phyloP scores from a whole-genome alignment of 352 stramenopile genomes.

The Phytophthora pistaciae region DNA sequence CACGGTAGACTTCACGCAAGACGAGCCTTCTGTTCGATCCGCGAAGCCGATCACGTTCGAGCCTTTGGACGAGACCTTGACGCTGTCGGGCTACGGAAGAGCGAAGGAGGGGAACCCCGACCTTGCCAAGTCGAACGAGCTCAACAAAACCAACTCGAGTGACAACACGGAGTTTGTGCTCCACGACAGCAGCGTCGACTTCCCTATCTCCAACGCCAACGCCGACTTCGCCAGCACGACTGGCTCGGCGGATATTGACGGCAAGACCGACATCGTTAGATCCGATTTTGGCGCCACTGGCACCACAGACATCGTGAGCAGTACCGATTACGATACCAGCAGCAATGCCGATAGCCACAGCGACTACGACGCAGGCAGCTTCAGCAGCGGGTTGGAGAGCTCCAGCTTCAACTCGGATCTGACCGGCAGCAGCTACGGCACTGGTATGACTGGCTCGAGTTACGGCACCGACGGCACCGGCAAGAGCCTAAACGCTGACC shows the following conservation, averaged over 20 bases:
- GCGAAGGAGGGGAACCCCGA: conserved; percentile 8
- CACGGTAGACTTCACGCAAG: conserved; percentile 64
- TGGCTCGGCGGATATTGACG: conserved; percentile 44
- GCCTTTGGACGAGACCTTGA: conserved; percentile 48
- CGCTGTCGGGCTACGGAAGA: conserved; percentile 37
- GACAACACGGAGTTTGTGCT: conserved; percentile 42
- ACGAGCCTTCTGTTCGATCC: conserved; percentile 43
- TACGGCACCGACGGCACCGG: conserved; percentile 25
- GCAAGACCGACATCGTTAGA: conserved; percentile 14
- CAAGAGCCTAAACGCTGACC: conserved; percentile 26
- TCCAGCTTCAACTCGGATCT: conserved; percentile 38
- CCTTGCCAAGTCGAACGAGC: conserved; percentile 14
- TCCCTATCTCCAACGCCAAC: conserved; percentile 31
- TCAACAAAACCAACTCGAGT: conserved; percentile 34
- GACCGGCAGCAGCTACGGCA: conserved; percentile 33
- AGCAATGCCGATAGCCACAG: conserved; percentile 23
- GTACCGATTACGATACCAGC: conserved; percentile 14
- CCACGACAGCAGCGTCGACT: conserved; percentile 34
- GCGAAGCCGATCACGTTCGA: conserved; percentile 36
- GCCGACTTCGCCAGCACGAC: conserved; percentile 44
- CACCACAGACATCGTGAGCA: not conserved
- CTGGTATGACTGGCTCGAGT: conserved; percentile 22
- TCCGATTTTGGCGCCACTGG: conserved; percentile 23
- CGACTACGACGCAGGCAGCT: conserved; percentile 32
- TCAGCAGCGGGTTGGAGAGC: conserved; percentile 35